Conservation (phyloP, 139 green algal genomes). For the Mesotaenium endlicherianum region DNA sequence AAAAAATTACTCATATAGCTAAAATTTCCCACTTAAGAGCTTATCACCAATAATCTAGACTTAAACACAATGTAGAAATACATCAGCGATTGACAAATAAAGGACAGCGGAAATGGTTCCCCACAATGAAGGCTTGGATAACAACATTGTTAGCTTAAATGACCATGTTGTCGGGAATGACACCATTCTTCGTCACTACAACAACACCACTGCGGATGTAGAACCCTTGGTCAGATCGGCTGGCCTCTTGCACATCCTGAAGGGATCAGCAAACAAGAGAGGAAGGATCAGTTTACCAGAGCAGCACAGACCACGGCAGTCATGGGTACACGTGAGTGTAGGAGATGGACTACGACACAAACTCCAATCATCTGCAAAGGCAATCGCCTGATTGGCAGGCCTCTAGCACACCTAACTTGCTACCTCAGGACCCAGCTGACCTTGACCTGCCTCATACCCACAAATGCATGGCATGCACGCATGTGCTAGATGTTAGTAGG, state of each 20-base stretch:
- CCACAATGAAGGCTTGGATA: no score
- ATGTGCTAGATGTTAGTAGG: no score
- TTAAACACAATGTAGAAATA: no score
- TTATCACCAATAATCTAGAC: no score
- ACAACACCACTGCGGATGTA: slow-evolving; percentile 96
- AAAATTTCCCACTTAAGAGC: no score
- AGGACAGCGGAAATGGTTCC: no score
- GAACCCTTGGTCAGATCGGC: slow-evolving; percentile 79
- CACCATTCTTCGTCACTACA: slow-evolving; percentile 82
- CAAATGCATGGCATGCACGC: no score
- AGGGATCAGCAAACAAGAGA: not conserved
- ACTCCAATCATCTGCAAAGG: not conserved
- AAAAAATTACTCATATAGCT: no score
- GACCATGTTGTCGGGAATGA: slow-evolving; percentile 53
- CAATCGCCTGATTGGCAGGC: not conserved
- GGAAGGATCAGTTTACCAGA: no score
- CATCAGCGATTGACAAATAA: no score
- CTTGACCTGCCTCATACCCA: no score
- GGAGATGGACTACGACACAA: not conserved
- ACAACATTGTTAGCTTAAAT: slow-evolving; percentile 44
- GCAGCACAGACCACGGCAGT: not conserved
- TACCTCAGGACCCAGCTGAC: no score
- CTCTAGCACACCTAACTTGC: not conserved
- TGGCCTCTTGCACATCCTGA: slow-evolving; percentile 83
- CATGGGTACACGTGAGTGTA: not conserved